Conservation (phyloP, 2,329 filamentous ascomycete genomes). For the Penicillium sp. region DNA sequence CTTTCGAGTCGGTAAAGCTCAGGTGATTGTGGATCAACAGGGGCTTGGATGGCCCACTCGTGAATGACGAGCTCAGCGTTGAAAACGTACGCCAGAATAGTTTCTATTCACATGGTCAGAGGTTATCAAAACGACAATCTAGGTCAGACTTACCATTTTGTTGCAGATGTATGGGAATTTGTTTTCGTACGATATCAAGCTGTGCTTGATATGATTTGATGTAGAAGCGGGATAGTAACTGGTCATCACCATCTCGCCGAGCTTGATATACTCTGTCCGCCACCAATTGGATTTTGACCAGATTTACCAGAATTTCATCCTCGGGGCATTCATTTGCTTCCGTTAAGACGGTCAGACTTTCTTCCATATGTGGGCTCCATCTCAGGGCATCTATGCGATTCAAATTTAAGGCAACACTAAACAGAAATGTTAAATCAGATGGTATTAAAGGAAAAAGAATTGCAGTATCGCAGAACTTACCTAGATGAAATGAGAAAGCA, state of each 20-base stretch:
- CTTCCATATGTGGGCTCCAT: constrained; percentile 63
- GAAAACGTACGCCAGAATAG: constrained; percentile 12
- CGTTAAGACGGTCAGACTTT: constrained; percentile 53
- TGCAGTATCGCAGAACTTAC: constrained; percentile 21
- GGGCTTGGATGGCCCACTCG: constrained; percentile 17
- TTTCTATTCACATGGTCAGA: constrained; percentile 11
- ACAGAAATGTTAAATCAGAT: not conserved
- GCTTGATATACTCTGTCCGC: constrained; percentile 20
- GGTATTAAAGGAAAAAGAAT: not conserved
- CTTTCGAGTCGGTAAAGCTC: constrained; percentile 24
- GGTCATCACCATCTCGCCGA: constrained; percentile 16
- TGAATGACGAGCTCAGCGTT: constrained; percentile 25
- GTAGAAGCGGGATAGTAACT: constrained; percentile 15
- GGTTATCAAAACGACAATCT: not conserved
- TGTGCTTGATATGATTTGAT: constrained; percentile 21
- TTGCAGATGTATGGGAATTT: constrained; percentile 20
- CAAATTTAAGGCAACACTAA: constrained; percentile 36
- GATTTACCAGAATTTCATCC: constrained; percentile 50
- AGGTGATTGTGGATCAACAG: constrained; percentile 17
- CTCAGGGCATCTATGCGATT: constrained; percentile 47
- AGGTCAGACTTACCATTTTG: constrained; percentile 19
- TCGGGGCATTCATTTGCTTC: constrained; percentile 49
- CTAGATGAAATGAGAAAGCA: constrained; percentile 48
- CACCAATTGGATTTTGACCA: constrained; percentile 27
- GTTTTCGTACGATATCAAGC: constrained; percentile 18